A percentile compares a stretch with the other conserved stretches of the same genome.
Evolutionary conservation across 2,329 filamentous ascomycete genomes (phyloP).

Genomic region (Pseudomassariella vexata): DNA sequence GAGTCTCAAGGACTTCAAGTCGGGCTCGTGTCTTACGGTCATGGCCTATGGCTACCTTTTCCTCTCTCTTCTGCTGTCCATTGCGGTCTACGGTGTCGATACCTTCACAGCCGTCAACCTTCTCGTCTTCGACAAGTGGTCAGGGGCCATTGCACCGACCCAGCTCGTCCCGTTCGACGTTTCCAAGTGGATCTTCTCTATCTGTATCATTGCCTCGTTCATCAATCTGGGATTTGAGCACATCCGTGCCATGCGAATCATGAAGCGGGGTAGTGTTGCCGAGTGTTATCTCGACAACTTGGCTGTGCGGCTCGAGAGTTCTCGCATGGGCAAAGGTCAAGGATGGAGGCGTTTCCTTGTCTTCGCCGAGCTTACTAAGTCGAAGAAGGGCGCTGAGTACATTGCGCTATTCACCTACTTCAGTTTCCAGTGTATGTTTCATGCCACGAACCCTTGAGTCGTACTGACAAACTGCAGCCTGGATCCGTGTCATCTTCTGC

Average conservation of each 20-base stretch:
- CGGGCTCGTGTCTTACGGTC: slow-evolving; percentile 67
- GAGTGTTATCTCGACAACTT: slow-evolving; percentile 88
- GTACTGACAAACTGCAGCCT: slow-evolving; percentile 46
- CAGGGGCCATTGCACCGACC: slow-evolving; percentile 71
- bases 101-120: slow-evolving; percentile 91
- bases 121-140: slow-evolving; percentile 84
- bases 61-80: slow-evolving; percentile 70
- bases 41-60: slow-evolving; percentile 84
- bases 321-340: slow-evolving; percentile 65
- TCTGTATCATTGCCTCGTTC: slow-evolving; percentile 87
- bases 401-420: slow-evolving; percentile 90
- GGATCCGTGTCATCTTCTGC: slow-evolving; percentile 83
- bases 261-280: slow-evolving; percentile 78
- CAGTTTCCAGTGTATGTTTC: slow-evolving; percentile 53
- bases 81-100: slow-evolving; percentile 84
- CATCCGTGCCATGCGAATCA: slow-evolving; percentile 72
- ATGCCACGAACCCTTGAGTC: not conserved
- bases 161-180: slow-evolving; percentile 64
- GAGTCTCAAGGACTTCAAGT: slow-evolving; percentile 71
- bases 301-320: slow-evolving; percentile 77
- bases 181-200: slow-evolving; percentile 91
- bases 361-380: slow-evolving; percentile 85
- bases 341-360: slow-evolving; percentile 91
- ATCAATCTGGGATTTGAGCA: slow-evolving; percentile 76
- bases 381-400: slow-evolving; percentile 85